phyloP scores from a whole-genome alignment of 495 filamentous ascomycete genomes.

The Daldinia bambusicola region DNA sequence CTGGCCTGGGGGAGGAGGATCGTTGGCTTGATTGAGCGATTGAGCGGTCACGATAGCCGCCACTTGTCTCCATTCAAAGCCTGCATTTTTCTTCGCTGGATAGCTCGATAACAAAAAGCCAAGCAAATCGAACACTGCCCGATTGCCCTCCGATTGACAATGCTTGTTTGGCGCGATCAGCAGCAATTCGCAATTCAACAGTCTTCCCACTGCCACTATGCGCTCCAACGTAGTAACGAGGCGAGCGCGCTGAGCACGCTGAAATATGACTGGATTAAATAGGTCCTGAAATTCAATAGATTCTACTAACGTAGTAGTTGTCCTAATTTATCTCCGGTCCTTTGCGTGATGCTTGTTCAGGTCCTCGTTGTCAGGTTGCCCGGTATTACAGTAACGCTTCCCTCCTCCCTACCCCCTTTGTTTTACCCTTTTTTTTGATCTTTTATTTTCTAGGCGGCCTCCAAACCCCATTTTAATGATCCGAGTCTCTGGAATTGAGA shows the following conservation, averaged over 20 bases:
- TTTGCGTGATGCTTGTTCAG: background rate
- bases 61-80: slow-evolving; percentile 52
- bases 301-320: background rate
- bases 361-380: background rate
- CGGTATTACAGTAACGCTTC: background rate
- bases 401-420: background rate
- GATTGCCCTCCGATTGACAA: slow-evolving; percentile 32
- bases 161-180: slow-evolving; percentile 13
- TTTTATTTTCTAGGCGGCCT: slow-evolving; percentile 25
- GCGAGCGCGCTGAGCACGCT: slow-evolving; percentile 32
- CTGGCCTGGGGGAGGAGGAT: slow-evolving; percentile 16
- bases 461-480: slow-evolving; percentile 21
- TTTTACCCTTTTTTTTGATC: background rate
- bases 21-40: slow-evolving; percentile 41
- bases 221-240: slow-evolving; percentile 31
- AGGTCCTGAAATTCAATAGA: slow-evolving; percentile 20
- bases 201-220: slow-evolving; percentile 4
- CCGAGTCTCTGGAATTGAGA: slow-evolving; percentile 33
- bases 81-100: slow-evolving; percentile 31
- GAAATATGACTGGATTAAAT: slow-evolving; percentile 18
- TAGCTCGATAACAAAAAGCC: slow-evolving; percentile 27
- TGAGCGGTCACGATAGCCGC: slow-evolving; percentile 45
- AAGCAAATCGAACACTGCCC: slow-evolving; percentile 30
- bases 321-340: background rate
- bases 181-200: slow-evolving; percentile 9